Evolutionary conservation across 1,284 basidiomycete species (phyloP).

Genomic region (Mycena citricolor): DNA sequence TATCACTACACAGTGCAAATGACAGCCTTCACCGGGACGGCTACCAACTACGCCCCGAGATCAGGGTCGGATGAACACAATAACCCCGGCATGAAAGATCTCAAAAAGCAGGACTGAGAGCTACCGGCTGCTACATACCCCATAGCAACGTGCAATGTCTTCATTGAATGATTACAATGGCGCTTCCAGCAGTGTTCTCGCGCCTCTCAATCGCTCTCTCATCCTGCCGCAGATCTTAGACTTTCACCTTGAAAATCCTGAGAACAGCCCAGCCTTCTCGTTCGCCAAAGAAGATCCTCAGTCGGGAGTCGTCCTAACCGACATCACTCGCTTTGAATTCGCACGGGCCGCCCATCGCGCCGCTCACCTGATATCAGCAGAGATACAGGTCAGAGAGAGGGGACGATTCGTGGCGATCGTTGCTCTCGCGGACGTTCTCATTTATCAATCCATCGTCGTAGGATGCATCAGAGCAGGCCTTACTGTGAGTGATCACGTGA

Average conservation of each 20-base stretch:
- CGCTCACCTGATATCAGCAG: conserved; percentile 24
- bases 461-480: conserved; percentile 27
- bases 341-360: conserved; percentile 27
- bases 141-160: too few relatives aligned
- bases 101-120: too few relatives aligned
- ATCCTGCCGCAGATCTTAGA: conserved; percentile 22
- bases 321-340: conserved; percentile 29
- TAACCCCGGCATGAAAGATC: too few relatives aligned
- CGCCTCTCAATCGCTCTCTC: conserved; percentile 21
- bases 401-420: conserved; percentile 26
- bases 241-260: conserved; percentile 22
- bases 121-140: too few relatives aligned
- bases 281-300: conserved; percentile 16
- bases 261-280: conserved; percentile 20
- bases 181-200: too few relatives aligned
- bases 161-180: too few relatives aligned
- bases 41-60: too few relatives aligned
- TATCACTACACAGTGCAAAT: too few relatives aligned
- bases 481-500: conserved; percentile 20
- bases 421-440: conserved; percentile 23
- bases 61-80: too few relatives aligned
- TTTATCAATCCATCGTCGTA: conserved; percentile 27
- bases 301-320: too few relatives aligned
- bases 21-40: too few relatives aligned
- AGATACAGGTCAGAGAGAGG: conserved; percentile 24